phyloP scores from a whole-genome alignment of 1,139 yeast genomes.

The Saccharomyces hybrid region DNA sequence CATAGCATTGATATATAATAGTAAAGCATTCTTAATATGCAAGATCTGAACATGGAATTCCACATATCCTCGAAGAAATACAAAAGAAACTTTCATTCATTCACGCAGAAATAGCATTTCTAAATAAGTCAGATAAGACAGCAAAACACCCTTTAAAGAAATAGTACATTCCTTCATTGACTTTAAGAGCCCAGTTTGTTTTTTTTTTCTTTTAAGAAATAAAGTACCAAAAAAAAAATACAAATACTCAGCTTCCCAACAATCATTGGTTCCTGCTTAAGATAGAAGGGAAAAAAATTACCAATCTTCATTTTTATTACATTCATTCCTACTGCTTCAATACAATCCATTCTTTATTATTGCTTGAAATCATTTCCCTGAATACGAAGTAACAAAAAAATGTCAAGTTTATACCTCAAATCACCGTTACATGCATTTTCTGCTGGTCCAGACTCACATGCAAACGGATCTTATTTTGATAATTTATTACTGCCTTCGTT shows the following conservation, averaged over 20 bases:
- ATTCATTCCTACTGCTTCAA: neutral
- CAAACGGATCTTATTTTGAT: conserved; percentile 2
- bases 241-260: neutral
- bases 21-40: neutral
- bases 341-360: neutral
- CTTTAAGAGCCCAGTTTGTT: neutral
- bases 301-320: neutral
- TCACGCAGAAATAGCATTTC: neutral
- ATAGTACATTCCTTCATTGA: neutral
- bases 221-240: neutral
- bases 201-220: neutral
- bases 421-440: neutral
- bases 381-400: neutral
- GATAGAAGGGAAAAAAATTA: neutral
- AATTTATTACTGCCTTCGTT: conserved; percentile 8
- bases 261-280: neutral
- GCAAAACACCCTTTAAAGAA: neutral
- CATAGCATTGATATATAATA: neutral
- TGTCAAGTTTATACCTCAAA: neutral
- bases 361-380: neutral
- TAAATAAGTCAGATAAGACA: neutral
- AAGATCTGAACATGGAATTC: neutral
- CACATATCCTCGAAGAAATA: neutral
- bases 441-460: neutral
- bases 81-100: neutral